These are phyloP conservation scores for Globisporangium splendens DNA, from an alignment of 352 stramenopile genomes.

Conservation along the genomic window DNA sequence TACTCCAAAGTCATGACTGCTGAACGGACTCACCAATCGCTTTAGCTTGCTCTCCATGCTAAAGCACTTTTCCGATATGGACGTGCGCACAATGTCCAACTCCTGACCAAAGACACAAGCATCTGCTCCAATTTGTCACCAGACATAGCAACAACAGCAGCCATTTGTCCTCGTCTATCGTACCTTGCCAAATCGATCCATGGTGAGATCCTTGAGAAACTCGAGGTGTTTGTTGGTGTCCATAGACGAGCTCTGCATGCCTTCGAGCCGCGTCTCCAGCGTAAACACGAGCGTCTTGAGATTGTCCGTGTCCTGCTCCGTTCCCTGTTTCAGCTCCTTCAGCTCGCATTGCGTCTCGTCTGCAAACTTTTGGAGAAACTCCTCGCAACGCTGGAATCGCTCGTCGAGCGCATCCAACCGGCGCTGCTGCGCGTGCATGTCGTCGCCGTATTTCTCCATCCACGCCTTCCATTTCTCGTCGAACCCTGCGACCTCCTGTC, in stretches of 20 bases:
- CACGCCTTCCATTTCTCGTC: conserved; percentile 44
- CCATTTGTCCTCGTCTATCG: background rate
- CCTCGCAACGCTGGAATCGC: conserved; percentile 35
- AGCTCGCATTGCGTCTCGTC: conserved; percentile 29
- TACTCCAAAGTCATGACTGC: background rate
- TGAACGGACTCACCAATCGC: conserved; percentile 28
- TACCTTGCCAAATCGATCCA: conserved; percentile 47
- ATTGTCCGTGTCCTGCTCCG: conserved; percentile 42
- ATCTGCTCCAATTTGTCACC: background rate
- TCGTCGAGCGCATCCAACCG: conserved; percentile 34
- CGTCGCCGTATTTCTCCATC: conserved; percentile 60
- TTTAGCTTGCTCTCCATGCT: conserved; percentile 38
- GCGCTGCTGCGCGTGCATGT: conserved; percentile 34
- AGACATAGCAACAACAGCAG: background rate
- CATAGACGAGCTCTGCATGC: conserved; percentile 26
- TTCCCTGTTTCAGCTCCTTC: conserved; percentile 14
- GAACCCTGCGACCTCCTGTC: conserved; percentile 30
- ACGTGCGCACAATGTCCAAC: conserved; percentile 45
- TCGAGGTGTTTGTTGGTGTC: conserved; percentile 40
- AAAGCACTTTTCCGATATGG: conserved; percentile 56
- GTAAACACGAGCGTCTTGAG: conserved; percentile 47
- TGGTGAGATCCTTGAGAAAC: conserved; percentile 33
- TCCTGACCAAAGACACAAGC: conserved; percentile 23
- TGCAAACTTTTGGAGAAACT: conserved; percentile 32
- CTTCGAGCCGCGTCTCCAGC: conserved; percentile 37